These are phyloP conservation scores for Sugiyamaella chiloensis DNA, from an alignment of 805 yeast species.

Conservation along the genomic window DNA sequence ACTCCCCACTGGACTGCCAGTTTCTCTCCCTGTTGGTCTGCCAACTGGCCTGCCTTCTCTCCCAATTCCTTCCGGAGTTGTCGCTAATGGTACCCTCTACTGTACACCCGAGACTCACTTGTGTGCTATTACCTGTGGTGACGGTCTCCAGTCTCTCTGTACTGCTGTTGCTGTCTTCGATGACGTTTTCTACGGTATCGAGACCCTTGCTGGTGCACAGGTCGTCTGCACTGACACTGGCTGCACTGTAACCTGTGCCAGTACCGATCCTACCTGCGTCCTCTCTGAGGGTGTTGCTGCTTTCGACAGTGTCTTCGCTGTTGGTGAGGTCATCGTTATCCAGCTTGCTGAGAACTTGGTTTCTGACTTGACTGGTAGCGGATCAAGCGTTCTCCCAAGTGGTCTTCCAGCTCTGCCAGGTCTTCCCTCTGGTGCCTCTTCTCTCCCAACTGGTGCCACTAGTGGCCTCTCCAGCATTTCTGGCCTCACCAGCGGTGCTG, in stretches of 20 bases:
- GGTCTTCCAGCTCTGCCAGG: conserved; percentile 8
- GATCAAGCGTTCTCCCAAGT: conserved; percentile 1
- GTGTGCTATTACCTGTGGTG: conserved; percentile 18
- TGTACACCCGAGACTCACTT: conserved; percentile 17
- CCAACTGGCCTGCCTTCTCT: conserved; percentile 4
- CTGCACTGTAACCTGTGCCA: conserved; percentile 18
- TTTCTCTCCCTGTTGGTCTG: not conserved
- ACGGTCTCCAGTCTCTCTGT: conserved; percentile 14
- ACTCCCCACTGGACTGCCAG: not conserved
- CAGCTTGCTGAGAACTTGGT: not conserved
- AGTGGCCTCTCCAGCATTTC: no score
- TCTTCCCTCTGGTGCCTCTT: conserved; percentile 1
- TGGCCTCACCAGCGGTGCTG: not conserved
- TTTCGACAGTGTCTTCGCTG: conserved; percentile 13
- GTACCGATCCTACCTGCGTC: conserved; percentile 5
- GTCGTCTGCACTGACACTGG: conserved; percentile 16
- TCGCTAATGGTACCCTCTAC: conserved; percentile 12
- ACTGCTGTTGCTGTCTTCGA: conserved; percentile 16
- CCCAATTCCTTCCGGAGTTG: not conserved
- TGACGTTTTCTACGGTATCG: conserved; percentile 19
- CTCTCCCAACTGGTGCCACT: conserved; percentile 10
- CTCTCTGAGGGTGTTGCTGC: conserved; percentile 7
- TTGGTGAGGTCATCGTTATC: conserved; percentile 12
- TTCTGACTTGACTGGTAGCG: not conserved
- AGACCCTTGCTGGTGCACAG: conserved; percentile 16